phyloP scores from a whole-genome alignment of 805 yeast genomes.

The Zygosaccharomyces siamensis region DNA sequence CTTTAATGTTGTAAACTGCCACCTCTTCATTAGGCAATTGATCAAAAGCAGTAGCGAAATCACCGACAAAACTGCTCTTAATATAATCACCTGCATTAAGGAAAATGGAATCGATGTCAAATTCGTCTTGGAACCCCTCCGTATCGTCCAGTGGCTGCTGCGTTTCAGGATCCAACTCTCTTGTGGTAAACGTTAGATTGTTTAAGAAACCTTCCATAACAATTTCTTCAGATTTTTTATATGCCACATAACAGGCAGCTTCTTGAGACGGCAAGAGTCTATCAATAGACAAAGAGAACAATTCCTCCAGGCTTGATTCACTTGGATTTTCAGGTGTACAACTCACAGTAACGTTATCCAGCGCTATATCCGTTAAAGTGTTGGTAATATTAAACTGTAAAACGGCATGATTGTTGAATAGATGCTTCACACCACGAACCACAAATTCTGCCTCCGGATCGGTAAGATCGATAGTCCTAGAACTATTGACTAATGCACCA shows the following conservation, averaged over 20 bases:
- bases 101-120: slow-evolving; percentile 77
- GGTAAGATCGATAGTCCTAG: slow-evolving; percentile 62
- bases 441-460: slow-evolving; percentile 93
- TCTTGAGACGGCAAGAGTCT: slow-evolving; percentile 64
- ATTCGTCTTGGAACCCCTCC: slow-evolving; percentile 90
- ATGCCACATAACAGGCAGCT: slow-evolving; percentile 76
- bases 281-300: slow-evolving; percentile 69
- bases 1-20: slow-evolving; percentile 62
- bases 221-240: slow-evolving; percentile 47
- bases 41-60: slow-evolving; percentile 70
- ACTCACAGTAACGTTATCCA: slow-evolving; percentile 71
- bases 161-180: slow-evolving; percentile 72
- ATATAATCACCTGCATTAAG: slow-evolving; percentile 75
- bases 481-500: slow-evolving; percentile 72
- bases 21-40: slow-evolving; percentile 58
- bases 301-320: slow-evolving; percentile 48
- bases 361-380: slow-evolving; percentile 71
- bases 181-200: slow-evolving; percentile 66
- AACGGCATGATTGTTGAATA: slow-evolving; percentile 67
- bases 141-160: slow-evolving; percentile 61
- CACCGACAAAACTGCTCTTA: slow-evolving; percentile 69
- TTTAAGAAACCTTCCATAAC: slow-evolving; percentile 54
- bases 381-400: slow-evolving; percentile 80
- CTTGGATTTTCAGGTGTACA: slow-evolving; percentile 58
- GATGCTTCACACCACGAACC: slow-evolving; percentile 76